phyloP scores from a whole-genome alignment of 129 eudicot species.

The Cynara cardunculus region DNA sequence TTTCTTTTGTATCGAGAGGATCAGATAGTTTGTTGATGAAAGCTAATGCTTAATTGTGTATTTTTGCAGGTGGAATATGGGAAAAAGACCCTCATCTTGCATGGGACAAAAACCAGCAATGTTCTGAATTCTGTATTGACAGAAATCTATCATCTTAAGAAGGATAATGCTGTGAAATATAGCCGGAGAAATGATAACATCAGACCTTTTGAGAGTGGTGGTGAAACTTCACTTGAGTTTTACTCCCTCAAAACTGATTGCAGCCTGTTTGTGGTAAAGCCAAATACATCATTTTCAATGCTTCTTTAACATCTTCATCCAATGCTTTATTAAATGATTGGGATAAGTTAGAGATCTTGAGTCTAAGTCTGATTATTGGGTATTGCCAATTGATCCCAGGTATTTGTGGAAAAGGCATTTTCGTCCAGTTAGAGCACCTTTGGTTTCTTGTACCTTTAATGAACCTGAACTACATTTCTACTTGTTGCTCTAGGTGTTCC shows the following conservation, averaged over 20 bases:
- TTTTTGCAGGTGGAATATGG: conserved; percentile 72
- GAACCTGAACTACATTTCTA: neutral
- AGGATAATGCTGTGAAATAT: conserved; percentile 66
- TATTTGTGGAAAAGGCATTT: too few relatives aligned
- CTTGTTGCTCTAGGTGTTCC: neutral
- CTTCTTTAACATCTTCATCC: neutral
- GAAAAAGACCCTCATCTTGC: conserved; percentile 83
- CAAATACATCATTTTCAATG: neutral
- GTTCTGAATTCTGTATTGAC: conserved; percentile 66
- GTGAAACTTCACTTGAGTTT: conserved; percentile 87
- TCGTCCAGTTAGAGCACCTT: too few relatives aligned
- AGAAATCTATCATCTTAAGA: conserved; percentile 86
- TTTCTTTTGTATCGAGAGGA: neutral
- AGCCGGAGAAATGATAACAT: conserved; percentile 70
- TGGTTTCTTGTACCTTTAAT: neutral
- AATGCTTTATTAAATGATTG: neutral
- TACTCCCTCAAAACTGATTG: conserved; percentile 90
- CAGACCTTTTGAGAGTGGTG: conserved; percentile 93
- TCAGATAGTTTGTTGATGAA: neutral
- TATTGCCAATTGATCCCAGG: too few relatives aligned
- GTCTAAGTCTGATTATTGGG: too few relatives aligned
- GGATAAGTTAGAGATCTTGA: neutral
- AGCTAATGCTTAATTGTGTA: neutral
- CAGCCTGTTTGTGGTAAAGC: conserved; percentile 82
- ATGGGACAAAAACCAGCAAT: conserved; percentile 81